Base-by-base conservation (phyloP, 257 asterid genomes). In the Rhazya stricta region DNA sequence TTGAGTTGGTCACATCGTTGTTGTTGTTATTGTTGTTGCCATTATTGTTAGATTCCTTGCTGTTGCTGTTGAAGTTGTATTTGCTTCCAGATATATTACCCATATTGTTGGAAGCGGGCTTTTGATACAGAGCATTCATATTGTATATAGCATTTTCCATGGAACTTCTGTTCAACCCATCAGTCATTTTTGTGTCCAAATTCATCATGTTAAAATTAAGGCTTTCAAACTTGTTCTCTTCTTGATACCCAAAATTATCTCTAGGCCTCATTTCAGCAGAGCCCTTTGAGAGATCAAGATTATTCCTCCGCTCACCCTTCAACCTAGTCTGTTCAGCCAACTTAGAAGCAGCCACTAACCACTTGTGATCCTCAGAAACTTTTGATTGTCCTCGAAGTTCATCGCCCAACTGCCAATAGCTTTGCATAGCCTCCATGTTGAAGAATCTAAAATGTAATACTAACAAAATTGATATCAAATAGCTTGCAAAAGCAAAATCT, bases 391-490 rank as follows among this genome's bases (percentile, higher is more conserved):
- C 97, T 78, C 99, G 96, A 71, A 94, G 97, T 75, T 90, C 96
- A 71, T 94, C 96, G 0, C 99, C 97, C 74, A 92, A 82, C 75
- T 90, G 99, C 97, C 99, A 94, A 81, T 85, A 94, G 89, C 92
- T 83, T 65, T 82, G 76, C 77, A 86, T 73, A 46, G 76, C 81
- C 86, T 91, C 97, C 97, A 91, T 92, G 62, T 78, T 84, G 76
- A 75, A 81, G 77, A 75, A 68, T 62, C 85, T 85, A 74, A 69
- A 77, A 56, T 4, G 67, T 23, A 76, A 27, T 21, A 29, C 23
- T 21, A 21, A 39, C 45, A 32, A n/a, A 53, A 36, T 41, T 18
- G 57, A 37, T 8, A 32, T 74, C 67, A 86, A 75, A 74, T 68
- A 74, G 16, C 42, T 54, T 67, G 76, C 15, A 42, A 77, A 46